A percentile compares a stretch with the other conserved stretches of the same genome.
Conservation (phyloP, 225 moss, liverwort and hornwort species). For the Straminergon stramineum region DNA sequence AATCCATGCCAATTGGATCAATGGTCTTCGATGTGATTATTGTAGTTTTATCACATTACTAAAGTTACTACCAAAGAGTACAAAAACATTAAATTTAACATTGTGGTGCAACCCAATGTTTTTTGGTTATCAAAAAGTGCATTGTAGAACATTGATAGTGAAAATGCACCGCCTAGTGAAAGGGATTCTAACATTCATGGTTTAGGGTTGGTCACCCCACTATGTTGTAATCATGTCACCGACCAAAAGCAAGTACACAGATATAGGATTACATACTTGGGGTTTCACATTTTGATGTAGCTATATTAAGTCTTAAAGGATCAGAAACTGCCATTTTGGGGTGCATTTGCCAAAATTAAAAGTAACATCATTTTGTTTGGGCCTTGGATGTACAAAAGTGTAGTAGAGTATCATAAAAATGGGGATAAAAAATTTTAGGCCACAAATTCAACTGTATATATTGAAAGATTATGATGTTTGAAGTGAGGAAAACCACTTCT, state of each 20-base stretch:
- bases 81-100: not conserved
- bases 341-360: not conserved
- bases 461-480: not conserved
- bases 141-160: not conserved
- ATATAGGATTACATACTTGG: not conserved
- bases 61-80: not conserved
- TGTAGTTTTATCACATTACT: not conserved
- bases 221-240: accelerated
- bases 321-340: accelerated
- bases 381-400: accelerated
- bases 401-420: not conserved
- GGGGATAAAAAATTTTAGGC: accelerated
- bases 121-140: not conserved
- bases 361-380: not conserved
- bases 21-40: not conserved
- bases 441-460: accelerated
- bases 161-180: not conserved
- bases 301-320: too few relatives aligned
- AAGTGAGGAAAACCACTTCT: too few relatives aligned
- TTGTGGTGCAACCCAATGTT: not conserved
- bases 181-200: not conserved
- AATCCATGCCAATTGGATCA: too few relatives aligned
- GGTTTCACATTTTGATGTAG: not conserved
- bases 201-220: not conserved
- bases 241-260: not conserved